Evolutionary conservation across 202 grass and related monocot species (phyloP).

Genomic region (Schoenoplectus tabernaemontani): DNA sequence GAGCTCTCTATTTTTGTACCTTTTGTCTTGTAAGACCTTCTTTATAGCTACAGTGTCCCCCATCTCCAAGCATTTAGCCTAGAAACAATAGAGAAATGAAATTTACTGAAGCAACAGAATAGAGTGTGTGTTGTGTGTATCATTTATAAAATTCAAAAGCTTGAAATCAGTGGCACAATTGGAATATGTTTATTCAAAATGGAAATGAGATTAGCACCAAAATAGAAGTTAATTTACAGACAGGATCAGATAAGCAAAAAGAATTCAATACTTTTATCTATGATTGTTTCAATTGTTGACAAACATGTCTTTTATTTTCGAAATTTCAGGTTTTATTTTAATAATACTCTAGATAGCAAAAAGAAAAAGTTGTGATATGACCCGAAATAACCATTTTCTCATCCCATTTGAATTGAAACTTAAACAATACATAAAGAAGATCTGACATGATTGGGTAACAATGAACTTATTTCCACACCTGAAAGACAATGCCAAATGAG

Average conservation of each 20-base stretch:
- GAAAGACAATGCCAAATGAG: slow-evolving; percentile 64
- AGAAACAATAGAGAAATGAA: slow-evolving; percentile 1
- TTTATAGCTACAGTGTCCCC: slow-evolving; percentile 68
- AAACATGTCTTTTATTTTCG: no score
- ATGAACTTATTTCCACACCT: slow-evolving; percentile 27
- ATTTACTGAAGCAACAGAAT: not conserved
- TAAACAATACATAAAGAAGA: no score
- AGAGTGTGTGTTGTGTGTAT: not conserved
- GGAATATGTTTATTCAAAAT: not conserved
- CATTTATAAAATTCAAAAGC: not conserved
- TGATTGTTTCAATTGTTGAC: no score
- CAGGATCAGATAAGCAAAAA: not conserved
- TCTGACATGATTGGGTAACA: not conserved
- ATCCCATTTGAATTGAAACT: no score
- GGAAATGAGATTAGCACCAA: not conserved
- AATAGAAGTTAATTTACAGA: not conserved
- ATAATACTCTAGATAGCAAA: no score
- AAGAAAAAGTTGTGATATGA: no score
- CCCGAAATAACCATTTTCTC: no score
- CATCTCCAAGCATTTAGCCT: slow-evolving; percentile 74
- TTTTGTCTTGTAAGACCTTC: slow-evolving; percentile 55
- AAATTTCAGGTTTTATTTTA: no score
- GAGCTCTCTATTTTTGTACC: slow-evolving; percentile 62
- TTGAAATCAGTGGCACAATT: not conserved
- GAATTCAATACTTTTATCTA: no score